Conservation (phyloP, 257 asterid species). For the Solanum gandarillasii region DNA sequence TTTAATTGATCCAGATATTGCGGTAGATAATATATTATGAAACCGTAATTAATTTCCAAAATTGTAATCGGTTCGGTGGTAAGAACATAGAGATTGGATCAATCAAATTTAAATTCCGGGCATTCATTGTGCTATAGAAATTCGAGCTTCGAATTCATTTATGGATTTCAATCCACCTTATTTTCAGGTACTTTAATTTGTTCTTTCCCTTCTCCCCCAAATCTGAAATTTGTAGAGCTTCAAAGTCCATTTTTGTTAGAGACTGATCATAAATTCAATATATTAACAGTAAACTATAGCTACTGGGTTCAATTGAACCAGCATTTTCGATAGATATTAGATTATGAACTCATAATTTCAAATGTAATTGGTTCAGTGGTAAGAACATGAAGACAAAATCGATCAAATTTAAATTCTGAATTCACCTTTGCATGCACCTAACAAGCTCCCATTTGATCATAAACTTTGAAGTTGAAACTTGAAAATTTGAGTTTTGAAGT, state of each 20-base stretch:
- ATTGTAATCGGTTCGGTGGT: not conserved
- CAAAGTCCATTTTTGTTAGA: not conserved
- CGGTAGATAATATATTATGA: not conserved
- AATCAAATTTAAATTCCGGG: not conserved
- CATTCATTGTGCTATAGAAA: not conserved
- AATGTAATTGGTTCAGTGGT: not conserved
- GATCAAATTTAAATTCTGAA: not conserved
- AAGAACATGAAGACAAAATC: not conserved
- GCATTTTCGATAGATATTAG: not conserved
- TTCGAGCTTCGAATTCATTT: not conserved
- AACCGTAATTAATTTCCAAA: not conserved
- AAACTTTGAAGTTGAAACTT: not conserved
- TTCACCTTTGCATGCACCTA: not conserved
- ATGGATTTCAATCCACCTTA: slow-evolving; percentile 33
- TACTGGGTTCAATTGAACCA: not conserved
- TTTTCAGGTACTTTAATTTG: slow-evolving; percentile 15
- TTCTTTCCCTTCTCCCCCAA: not conserved
- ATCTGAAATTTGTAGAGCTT: not conserved
- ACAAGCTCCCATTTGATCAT: not conserved
- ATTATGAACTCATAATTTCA: not conserved
- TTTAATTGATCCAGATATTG: not conserved
- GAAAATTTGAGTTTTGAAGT: too few relatives aligned
- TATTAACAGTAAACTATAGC: not conserved
- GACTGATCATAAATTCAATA: not conserved
- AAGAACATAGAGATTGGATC: not conserved